Conservation (phyloP, 2,329 filamentous ascomycete species). For the Dothiorella sarmentorum region DNA sequence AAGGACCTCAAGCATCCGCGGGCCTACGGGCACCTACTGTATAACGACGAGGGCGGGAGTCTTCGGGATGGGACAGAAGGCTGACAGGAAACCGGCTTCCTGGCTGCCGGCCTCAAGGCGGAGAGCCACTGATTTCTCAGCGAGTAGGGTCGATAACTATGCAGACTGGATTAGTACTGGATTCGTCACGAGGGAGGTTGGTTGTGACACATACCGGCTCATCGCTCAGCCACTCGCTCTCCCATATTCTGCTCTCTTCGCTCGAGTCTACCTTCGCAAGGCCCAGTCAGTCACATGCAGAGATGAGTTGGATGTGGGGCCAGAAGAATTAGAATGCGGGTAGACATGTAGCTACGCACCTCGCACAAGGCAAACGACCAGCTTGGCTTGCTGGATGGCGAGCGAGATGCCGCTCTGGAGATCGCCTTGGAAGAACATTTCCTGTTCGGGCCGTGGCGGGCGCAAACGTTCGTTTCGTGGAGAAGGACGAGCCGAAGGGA, state of each 20-base stretch:
- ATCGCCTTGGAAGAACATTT: conserved; percentile 78
- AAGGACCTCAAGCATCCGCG: background rate
- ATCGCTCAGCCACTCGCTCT: conserved; percentile 60
- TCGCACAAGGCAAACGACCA: conserved; percentile 80
- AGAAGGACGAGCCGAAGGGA: conserved; percentile 7
- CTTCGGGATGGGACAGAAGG: conserved; percentile 75
- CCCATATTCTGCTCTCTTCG: conserved; percentile 69
- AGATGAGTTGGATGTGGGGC: no score
- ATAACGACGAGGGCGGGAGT: conserved; percentile 80
- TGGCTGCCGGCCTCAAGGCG: conserved; percentile 69
- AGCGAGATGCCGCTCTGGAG: conserved; percentile 76
- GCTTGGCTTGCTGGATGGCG: conserved; percentile 71
- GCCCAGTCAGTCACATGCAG: background rate
- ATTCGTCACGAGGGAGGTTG: background rate
- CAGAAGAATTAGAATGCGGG: no score
- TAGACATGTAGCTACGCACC: conserved; percentile 48
- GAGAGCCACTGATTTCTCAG: conserved; percentile 64
- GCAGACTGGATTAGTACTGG: background rate
- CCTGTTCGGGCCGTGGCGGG: background rate
- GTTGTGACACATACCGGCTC: conserved; percentile 30
- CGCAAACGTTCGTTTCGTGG: no score
- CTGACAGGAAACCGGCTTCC: conserved; percentile 76
- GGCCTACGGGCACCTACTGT: conserved; percentile 46
- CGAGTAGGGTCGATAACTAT: conserved; percentile 49
- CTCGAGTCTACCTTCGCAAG: conserved; percentile 56